Evolutionary conservation across 2,329 filamentous ascomycete species (phyloP).

Genomic region (Herpotrichia juniperi): DNA sequence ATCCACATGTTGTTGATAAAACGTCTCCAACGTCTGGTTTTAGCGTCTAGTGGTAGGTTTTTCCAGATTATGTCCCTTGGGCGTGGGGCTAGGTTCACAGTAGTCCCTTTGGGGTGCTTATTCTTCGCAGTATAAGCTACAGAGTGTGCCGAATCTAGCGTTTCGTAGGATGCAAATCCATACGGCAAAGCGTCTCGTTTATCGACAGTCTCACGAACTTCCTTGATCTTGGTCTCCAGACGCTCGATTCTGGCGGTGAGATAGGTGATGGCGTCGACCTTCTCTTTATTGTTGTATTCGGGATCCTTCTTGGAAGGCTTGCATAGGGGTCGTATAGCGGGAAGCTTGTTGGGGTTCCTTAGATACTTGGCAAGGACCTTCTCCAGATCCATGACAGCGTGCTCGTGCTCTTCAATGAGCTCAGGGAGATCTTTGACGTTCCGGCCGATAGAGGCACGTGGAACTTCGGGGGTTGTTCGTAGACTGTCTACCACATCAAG

Average conservation of each 20-base stretch:
- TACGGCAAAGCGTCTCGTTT: constrained; percentile 87
- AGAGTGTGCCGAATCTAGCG: constrained; percentile 84
- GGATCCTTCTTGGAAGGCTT: constrained; percentile 78
- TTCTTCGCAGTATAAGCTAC: constrained; percentile 83
- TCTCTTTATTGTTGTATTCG: constrained; percentile 66
- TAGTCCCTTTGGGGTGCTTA: constrained; percentile 80
- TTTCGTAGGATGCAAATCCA: constrained; percentile 92
- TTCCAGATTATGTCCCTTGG: constrained; percentile 96
- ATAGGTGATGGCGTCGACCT: constrained; percentile 94
- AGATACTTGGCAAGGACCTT: constrained; percentile 86
- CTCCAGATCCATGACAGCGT: constrained; percentile 82
- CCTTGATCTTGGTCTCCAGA: constrained; percentile 82
- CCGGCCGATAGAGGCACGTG: constrained; percentile 81
- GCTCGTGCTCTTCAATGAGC: constrained; percentile 82
- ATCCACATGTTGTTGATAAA: constrained; percentile 88
- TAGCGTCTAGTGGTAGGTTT: constrained; percentile 77
- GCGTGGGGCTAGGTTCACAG: constrained; percentile 77
- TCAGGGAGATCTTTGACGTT: constrained; percentile 91
- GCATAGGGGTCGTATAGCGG: constrained; percentile 77
- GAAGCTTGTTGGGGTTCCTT: constrained; percentile 82
- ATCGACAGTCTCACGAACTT: constrained; percentile 81
- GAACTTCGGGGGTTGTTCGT: constrained; percentile 77
- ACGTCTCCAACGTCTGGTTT: constrained; percentile 72
- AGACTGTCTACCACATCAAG: constrained; percentile 81
- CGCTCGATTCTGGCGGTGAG: constrained; percentile 82